A percentile compares a stretch with the other conserved stretches of the same genome.
phyloP scores from a whole-genome alignment of 192 early-diverging fungal genomes.

The Coemansia asiatica region DNA sequence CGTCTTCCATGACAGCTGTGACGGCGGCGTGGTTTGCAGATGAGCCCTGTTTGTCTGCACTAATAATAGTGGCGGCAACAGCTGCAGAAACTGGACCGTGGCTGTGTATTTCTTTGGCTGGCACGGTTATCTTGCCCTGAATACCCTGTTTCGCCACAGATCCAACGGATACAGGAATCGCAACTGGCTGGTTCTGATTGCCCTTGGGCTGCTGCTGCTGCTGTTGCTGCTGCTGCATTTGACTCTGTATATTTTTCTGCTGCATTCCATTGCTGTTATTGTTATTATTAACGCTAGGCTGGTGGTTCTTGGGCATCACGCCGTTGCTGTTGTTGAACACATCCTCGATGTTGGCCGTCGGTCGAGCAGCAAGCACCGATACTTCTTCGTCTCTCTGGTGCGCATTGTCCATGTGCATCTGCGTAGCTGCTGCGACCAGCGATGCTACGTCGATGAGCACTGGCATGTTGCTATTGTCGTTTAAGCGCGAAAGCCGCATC shows the following conservation, averaged over 20 bases:
- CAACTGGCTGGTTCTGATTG: neutral
- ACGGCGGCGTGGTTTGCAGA: neutral
- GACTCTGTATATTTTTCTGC: neutral
- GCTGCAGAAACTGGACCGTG: neutral
- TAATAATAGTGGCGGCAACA: neutral
- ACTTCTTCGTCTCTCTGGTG: neutral
- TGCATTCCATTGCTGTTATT: neutral
- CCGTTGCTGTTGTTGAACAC: neutral
- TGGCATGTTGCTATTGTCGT: constrained; percentile 26
- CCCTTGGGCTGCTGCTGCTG: neutral
- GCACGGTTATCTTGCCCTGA: constrained; percentile 3
- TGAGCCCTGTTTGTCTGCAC: neutral
- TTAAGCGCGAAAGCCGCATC: constrained; percentile 10
- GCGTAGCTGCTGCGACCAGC: constrained; percentile 13
- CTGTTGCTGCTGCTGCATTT: neutral
- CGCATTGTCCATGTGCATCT: neutral
- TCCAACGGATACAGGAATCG: neutral
- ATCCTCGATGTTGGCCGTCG: constrained; percentile 27
- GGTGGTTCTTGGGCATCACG: neutral
- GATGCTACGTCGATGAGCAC: constrained; percentile 20
- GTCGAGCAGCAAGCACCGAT: constrained; percentile 3
- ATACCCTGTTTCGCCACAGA: neutral
- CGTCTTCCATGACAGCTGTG: neutral
- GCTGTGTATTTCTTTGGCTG: neutral
- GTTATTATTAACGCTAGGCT: neutral